Percentiles rank a stretch among this genome's conserved stretches.
These are phyloP conservation scores for Sisymbrium irio DNA, from an alignment of 345 rosid genomes.

Conservation along the genomic window DNA sequence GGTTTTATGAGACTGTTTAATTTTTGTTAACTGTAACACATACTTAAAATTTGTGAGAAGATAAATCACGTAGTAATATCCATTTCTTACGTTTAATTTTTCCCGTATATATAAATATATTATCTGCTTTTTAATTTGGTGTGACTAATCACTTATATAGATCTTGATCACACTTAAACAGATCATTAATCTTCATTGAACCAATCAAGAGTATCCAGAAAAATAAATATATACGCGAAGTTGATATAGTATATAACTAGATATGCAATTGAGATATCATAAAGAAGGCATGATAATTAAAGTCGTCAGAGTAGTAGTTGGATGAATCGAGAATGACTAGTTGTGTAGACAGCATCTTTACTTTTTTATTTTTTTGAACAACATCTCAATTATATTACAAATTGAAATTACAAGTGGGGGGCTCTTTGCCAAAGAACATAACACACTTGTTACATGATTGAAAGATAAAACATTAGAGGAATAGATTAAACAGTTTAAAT, in stretches of 20 bases:
- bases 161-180: neutral
- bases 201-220: neutral
- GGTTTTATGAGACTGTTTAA: neutral
- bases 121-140: neutral
- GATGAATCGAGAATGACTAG: slow-evolving; percentile 23
- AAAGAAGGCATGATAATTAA: slow-evolving; percentile 8
- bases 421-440: no score
- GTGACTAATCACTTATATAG: neutral
- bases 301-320: slow-evolving; percentile 27
- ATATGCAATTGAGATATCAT: neutral
- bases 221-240: neutral
- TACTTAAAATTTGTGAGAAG: neutral
- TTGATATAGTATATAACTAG: neutral
- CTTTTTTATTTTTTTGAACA: slow-evolving; percentile 9
- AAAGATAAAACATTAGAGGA: no score
- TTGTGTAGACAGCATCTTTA: slow-evolving; percentile 13
- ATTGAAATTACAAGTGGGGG: no score
- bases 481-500: no score
- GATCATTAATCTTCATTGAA: neutral
- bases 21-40: neutral
- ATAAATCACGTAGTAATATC: neutral
- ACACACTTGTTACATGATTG: no score
- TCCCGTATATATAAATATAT: neutral
- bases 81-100: neutral
- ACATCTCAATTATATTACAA: no score